Conservation (phyloP, 2,329 filamentous ascomycete species). For the Lasiodiplodia theobromae region DNA sequence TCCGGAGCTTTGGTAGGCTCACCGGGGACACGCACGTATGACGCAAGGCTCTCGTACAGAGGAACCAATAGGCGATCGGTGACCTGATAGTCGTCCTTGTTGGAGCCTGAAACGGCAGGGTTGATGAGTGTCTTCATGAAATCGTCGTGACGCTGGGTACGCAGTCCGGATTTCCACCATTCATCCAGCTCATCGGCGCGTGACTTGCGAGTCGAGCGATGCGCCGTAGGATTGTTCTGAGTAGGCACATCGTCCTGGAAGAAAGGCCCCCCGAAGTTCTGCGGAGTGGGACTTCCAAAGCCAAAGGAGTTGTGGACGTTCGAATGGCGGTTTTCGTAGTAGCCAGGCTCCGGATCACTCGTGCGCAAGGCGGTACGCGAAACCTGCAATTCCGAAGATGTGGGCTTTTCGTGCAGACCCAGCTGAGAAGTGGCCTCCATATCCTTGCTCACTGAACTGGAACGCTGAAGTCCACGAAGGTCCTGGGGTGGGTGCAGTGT, state of each 20-base stretch:
- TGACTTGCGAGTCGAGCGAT: constrained; percentile 36
- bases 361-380: constrained; percentile 14
- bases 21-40: constrained; percentile 41
- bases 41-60: constrained; percentile 51
- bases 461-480: not conserved
- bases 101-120: constrained; percentile 31
- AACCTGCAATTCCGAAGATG: constrained; percentile 12
- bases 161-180: constrained; percentile 47
- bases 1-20: constrained; percentile 34
- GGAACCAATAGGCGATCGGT: constrained; percentile 50
- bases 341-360: constrained; percentile 21
- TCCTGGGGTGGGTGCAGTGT: not conserved
- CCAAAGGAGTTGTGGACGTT: constrained; percentile 18
- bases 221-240: constrained; percentile 38
- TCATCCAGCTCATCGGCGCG: constrained; percentile 47
- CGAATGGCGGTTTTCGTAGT: constrained; percentile 11
- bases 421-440: not conserved
- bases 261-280: constrained; percentile 48
- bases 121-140: constrained; percentile 9
- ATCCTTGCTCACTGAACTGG: not conserved
- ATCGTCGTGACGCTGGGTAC: constrained; percentile 32
- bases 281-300: constrained; percentile 38
- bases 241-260: constrained; percentile 44
- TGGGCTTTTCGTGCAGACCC: not conserved
- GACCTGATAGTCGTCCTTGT: constrained; percentile 29